Evolutionary conservation across 805 yeast species (phyloP).

Genomic region (Starmera amethionina): DNA sequence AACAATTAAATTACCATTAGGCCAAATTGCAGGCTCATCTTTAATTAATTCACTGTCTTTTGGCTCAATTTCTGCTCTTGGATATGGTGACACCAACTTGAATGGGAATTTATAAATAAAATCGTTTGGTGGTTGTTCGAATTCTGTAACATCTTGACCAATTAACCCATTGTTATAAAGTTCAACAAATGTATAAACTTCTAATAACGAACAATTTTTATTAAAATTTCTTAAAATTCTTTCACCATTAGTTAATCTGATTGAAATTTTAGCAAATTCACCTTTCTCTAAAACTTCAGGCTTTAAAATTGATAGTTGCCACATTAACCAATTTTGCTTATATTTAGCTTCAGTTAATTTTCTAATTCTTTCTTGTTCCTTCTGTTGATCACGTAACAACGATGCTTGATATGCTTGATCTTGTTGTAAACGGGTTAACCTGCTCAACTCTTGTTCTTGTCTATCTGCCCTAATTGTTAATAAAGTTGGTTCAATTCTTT

Average conservation of each 20-base stretch:
- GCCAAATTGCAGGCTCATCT: slow-evolving; percentile 42
- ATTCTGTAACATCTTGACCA: slow-evolving; percentile 10
- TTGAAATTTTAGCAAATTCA: slow-evolving; percentile 51
- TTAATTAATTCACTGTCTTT: slow-evolving; percentile 21
- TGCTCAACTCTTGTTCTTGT: slow-evolving; percentile 47
- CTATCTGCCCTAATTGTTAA: slow-evolving; percentile 51
- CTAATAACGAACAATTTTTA: slow-evolving; percentile 40
- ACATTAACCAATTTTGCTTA: slow-evolving; percentile 34
- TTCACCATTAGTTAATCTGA: slow-evolving; percentile 54
- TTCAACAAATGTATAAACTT: slow-evolving; percentile 66
- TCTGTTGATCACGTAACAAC: slow-evolving; percentile 52
- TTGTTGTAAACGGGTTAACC: slow-evolving; percentile 57
- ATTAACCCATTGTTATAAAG: slow-evolving; percentile 26
- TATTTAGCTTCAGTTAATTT: slow-evolving; percentile 13
- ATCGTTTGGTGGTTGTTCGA: slow-evolving; percentile 22
- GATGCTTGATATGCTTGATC: slow-evolving; percentile 70
- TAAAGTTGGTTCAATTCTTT: slow-evolving; percentile 53
- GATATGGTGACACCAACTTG: slow-evolving; percentile 44
- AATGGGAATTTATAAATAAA: slow-evolving; percentile 41
- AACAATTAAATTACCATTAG: slow-evolving; percentile 55
- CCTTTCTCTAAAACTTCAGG: slow-evolving; percentile 21
- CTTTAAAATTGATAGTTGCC: slow-evolving; percentile 30
- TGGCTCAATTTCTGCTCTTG: slow-evolving; percentile 35
- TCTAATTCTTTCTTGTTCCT: slow-evolving; percentile 31
- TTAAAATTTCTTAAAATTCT: slow-evolving; percentile 44